Evolutionary conservation across 2,329 filamentous ascomycete genomes (phyloP), one percentile per base, ranked within the genome.

Genomic region (Fusarium denticulatum): DNA sequence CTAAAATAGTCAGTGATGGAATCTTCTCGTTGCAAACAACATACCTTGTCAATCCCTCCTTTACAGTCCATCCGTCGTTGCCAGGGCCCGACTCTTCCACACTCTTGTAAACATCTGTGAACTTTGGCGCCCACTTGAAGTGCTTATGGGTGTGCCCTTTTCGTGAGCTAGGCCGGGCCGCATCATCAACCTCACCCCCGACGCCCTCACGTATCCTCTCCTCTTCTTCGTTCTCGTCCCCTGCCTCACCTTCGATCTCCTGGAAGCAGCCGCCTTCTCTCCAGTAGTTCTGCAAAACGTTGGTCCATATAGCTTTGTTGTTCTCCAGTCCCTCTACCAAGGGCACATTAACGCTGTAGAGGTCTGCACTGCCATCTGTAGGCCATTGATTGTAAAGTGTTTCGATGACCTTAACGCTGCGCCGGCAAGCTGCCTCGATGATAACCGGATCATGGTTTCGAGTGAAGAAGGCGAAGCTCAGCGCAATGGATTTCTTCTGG

Each of bases 311-410:
- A 8, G 95, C 90, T 83, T 93, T 94, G 60, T 88, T 87, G 24
- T 85, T 80, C 75, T 92, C 92, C 2, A 98, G 90, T 12, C 91
- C 92, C 67, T 93, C 91, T 20, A 96, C 88, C 16, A 98, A 85
- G 26, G 96, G 96, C 14, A 98, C 92, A 79, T 98, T 98, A 76
- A 98, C 91, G 53, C 89, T 93, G 82, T 97, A 98, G n/a, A 98
- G 84, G 79, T 97, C 94, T 10, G 94, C 91, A 67, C 87, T 88
- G 37, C 85, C 82, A 58, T 91, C 91, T 39, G 85, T 83, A 1
- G 86, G 89, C 93, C 94, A 97, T 79, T 95, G 92, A 55, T 88
- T 86, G 76, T 88, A 91, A 12, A 99, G 86, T 70, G 94, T 89
- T 81, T 97, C 93, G 72, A 97, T 92, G 30, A 98, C 87, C 72